Percentiles rank a stretch among this genome's conserved stretches.
phyloP scores from a whole-genome alignment of 2,329 filamentous ascomycete genomes.

The Daldinia sp. region DNA sequence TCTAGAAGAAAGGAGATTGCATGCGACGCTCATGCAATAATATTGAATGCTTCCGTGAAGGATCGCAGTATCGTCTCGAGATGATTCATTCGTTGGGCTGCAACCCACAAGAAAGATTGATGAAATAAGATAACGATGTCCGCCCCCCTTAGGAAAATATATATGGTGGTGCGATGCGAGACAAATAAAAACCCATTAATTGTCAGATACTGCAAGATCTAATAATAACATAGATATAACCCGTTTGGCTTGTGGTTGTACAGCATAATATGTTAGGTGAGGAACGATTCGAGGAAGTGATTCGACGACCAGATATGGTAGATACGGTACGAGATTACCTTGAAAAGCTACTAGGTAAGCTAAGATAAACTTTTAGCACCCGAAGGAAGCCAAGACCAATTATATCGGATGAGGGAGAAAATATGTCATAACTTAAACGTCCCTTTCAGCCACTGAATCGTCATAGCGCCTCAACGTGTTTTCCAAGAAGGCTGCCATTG shows the following conservation, averaged over 20 bases:
- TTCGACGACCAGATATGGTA: conserved; percentile 19
- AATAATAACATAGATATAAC: conserved; percentile 33
- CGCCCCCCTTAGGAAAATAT: background rate
- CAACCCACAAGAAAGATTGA: conserved; percentile 22
- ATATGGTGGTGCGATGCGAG: conserved; percentile 19
- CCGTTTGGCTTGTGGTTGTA: conserved; percentile 33
- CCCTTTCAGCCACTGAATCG: conserved; percentile 46
- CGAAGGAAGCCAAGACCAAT: background rate
- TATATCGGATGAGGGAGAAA: conserved; percentile 24
- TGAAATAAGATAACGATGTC: conserved; percentile 5
- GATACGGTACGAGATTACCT: conserved; percentile 3
- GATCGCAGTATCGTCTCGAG: conserved; percentile 23
- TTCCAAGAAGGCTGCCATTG: conserved; percentile 45
- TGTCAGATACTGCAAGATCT: conserved; percentile 29
- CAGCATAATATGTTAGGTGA: conserved; percentile 22
- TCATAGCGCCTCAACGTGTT: conserved; percentile 50
- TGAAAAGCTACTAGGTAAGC: background rate
- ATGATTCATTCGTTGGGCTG: conserved; percentile 38
- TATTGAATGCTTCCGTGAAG: conserved; percentile 14
- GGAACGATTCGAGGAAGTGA: conserved; percentile 18
- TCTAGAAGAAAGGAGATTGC: conserved; percentile 6
- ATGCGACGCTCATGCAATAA: conserved; percentile 25
- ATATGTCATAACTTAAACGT: conserved; percentile 44
- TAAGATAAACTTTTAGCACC: conserved; percentile 14
- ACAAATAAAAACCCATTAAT: conserved; percentile 13